A percentile compares a stretch with the other conserved stretches of the same genome.
phyloP scores from a whole-genome alignment of 345 rosid species.

The Aquilaria malaccensis region DNA sequence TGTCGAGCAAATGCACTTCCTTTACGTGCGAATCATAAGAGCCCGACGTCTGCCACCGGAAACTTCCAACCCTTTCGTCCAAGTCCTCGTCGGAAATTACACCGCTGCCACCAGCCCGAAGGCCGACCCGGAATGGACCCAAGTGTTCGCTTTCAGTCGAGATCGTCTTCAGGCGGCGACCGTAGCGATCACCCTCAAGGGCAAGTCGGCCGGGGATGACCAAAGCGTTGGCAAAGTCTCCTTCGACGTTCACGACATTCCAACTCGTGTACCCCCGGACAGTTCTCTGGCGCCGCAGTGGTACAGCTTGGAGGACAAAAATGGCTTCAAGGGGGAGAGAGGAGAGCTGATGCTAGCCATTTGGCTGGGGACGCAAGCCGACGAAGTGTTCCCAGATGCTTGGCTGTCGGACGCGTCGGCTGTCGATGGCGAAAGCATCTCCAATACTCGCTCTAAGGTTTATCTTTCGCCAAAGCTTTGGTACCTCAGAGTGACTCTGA shows the following conservation, averaged over 20 bases:
- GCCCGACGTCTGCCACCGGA: constrained; percentile 31
- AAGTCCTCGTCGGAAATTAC: constrained; percentile 26
- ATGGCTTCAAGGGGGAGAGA: constrained; percentile 15
- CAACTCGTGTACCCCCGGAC: constrained; percentile 12
- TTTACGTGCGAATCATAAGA: constrained; percentile 29
- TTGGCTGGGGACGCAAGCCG: constrained; percentile 34
- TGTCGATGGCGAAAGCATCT: neutral
- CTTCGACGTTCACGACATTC: constrained; percentile 18
- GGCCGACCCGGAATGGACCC: constrained; percentile 25
- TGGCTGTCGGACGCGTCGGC: constrained; percentile 22
- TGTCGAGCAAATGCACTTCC: constrained; percentile 35
- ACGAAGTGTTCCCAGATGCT: constrained; percentile 34
- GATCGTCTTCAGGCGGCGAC: constrained; percentile 29
- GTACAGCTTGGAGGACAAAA: constrained; percentile 29
- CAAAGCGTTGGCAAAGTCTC: constrained; percentile 25
- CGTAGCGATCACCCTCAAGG: constrained; percentile 30
- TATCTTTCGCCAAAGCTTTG: constrained; percentile 28
- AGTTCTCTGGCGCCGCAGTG: constrained; percentile 31
- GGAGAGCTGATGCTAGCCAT: constrained; percentile 42
- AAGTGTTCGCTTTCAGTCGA: constrained; percentile 37
- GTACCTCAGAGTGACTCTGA: constrained; percentile 35
- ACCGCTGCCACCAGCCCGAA: constrained; percentile 24
- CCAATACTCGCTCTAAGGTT: constrained; percentile 19
- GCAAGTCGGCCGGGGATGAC: constrained; percentile 9
- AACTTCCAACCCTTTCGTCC: constrained; percentile 18